A percentile compares a stretch with the other conserved stretches of the same genome.
Evolutionary conservation across 192 early-diverging fungal genomes (phyloP).

Genomic region (Coemansia sp.): DNA sequence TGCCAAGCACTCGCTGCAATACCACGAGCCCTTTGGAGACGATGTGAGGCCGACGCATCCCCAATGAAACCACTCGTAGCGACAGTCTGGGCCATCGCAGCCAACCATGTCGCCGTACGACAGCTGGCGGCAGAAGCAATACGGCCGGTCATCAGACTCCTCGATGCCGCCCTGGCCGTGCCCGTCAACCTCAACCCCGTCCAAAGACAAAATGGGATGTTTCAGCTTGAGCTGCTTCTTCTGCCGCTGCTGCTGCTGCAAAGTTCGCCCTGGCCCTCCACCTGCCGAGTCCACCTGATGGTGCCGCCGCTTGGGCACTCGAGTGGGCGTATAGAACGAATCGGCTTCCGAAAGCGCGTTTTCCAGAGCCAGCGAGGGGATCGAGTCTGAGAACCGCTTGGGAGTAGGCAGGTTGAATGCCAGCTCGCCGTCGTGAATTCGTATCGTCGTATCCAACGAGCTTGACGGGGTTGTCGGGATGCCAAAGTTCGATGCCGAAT

Average conservation of each 20-base stretch:
- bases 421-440: constrained; percentile 43
- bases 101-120: constrained; percentile 60
- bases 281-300: not conserved
- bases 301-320: constrained; percentile 34
- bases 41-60: constrained; percentile 55
- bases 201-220: constrained; percentile 34
- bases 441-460: constrained; percentile 15
- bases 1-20: constrained; percentile 52
- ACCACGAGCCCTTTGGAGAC: constrained; percentile 57
- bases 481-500: not conserved
- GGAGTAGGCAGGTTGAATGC: constrained; percentile 26
- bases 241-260: constrained; percentile 11
- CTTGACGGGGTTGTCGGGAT: constrained; percentile 1
- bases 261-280: not conserved
- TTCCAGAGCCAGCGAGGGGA: constrained; percentile 19
- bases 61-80: constrained; percentile 60
- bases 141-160: constrained; percentile 55
- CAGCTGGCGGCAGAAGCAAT: constrained; percentile 56
- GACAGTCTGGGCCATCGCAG: constrained; percentile 51
- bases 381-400: constrained; percentile 30
- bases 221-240: constrained; percentile 50
- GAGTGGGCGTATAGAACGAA: constrained; percentile 40
- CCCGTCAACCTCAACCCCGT: constrained; percentile 40
- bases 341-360: constrained; percentile 12
- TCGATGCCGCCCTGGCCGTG: constrained; percentile 31